These are phyloP conservation scores for Quercus wislizeni DNA, from an alignment of 306 rosid species.

Conservation along the genomic window DNA sequence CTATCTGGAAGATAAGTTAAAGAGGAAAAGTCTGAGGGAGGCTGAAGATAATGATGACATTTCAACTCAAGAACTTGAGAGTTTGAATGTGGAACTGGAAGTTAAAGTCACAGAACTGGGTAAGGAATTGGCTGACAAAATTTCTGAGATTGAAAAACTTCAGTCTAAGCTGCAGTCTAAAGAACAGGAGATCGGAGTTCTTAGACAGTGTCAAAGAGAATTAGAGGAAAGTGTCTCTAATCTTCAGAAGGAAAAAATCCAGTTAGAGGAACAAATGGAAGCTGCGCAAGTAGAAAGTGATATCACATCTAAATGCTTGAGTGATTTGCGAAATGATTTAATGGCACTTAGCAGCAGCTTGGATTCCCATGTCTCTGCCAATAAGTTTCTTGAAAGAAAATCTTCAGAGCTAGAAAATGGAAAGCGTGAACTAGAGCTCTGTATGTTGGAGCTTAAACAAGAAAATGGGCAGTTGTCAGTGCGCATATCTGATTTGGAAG, in stretches of 20 bases:
- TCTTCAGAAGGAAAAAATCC: conserved; percentile 39
- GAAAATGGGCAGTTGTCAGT: conserved; percentile 43
- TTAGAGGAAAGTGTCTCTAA: conserved; percentile 40
- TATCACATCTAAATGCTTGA: conserved; percentile 8
- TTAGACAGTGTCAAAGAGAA: conserved; percentile 28
- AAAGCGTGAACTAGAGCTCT: conserved; percentile 38
- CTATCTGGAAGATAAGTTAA: conserved; percentile 31
- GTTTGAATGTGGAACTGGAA: conserved; percentile 33
- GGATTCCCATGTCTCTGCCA: conserved; percentile 23
- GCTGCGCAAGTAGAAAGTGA: conserved; percentile 28
- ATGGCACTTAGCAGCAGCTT: conserved; percentile 11
- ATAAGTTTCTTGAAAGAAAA: conserved; percentile 11
- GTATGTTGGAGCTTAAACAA: conserved; percentile 37
- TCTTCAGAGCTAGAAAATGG: conserved; percentile 12
- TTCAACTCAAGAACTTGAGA: conserved; percentile 33
- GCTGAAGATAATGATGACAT: conserved; percentile 22
- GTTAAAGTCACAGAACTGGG: conserved; percentile 34
- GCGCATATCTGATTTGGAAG: conserved; percentile 47
- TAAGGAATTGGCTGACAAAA: conserved; percentile 23
- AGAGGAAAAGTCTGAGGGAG: conserved; percentile 29
- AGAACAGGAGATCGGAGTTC: conserved; percentile 36
- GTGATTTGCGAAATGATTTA: conserved; percentile 22
- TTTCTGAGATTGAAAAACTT: conserved; percentile 34
- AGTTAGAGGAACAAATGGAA: conserved; percentile 35
- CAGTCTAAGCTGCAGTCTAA: conserved; percentile 36